A percentile compares a stretch with the other conserved stretches of the same genome.
phyloP scores from a whole-genome alignment of 176 grass and related monocot species.

The Aegilops speltoides region DNA sequence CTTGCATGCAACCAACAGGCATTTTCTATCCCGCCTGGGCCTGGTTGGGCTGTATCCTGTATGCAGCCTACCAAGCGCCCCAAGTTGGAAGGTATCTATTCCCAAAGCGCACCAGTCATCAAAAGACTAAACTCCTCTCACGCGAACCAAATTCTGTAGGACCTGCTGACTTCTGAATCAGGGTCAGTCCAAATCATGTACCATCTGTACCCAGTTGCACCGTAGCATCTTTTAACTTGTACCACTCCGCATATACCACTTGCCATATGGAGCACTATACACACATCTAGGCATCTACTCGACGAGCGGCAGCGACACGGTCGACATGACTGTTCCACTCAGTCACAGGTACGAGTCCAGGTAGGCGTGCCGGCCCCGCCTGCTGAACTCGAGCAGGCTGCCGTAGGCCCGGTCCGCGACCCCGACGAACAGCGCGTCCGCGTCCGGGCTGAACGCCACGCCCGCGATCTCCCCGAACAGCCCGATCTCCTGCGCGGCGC shows the following conservation, averaged over 20 bases:
- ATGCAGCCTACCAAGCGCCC: too few species aligned
- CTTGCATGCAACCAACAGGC: too few species aligned
- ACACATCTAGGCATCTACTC: not conserved
- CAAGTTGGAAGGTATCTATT: too few species aligned
- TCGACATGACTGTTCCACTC: too few species aligned
- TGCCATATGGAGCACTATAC: not conserved
- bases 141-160: too few species aligned
- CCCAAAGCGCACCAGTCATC: too few species aligned
- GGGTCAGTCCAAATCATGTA: too few species aligned
- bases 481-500: constrained; percentile 55
- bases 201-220: too few species aligned
- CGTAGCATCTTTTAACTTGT: not conserved
- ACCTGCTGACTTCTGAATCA: too few species aligned
- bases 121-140: too few species aligned
- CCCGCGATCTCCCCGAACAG: constrained; percentile 71
- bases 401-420: constrained; percentile 65
- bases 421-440: constrained; percentile 52
- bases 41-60: too few species aligned
- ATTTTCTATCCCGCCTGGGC: too few species aligned
- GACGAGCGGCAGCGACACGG: not conserved
- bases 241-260: not conserved
- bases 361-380: constrained; percentile 34
- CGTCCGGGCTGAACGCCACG: constrained; percentile 60
- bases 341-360: constrained; percentile 41
- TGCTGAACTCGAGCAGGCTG: constrained; percentile 66